Evolutionary conservation across 305 asterid species (phyloP).

Genomic region (Fraxinus greggii): DNA sequence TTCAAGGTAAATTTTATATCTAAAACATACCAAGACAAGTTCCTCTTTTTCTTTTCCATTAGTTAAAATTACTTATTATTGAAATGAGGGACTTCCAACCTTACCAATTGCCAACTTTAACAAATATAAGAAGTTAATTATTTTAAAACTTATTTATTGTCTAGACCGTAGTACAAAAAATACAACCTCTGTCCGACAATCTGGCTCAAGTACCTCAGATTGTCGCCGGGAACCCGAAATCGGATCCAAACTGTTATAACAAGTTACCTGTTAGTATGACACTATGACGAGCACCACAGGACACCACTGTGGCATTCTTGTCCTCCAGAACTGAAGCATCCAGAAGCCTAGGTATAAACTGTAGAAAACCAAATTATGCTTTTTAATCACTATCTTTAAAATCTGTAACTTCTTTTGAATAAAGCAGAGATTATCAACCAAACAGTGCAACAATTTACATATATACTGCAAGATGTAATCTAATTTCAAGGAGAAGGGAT

Average conservation of each 20-base stretch:
- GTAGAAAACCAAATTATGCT: conserved; percentile 9
- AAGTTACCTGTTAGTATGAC: conserved; percentile 54
- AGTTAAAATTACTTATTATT: neutral
- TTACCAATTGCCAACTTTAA: neutral
- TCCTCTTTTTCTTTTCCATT: neutral
- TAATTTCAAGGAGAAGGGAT: neutral
- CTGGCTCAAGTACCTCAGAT: neutral
- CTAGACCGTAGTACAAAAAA: neutral
- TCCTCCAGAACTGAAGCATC: conserved; percentile 51
- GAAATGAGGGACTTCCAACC: neutral
- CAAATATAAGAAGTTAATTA: neutral
- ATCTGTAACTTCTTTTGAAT: neutral
- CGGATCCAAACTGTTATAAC: neutral
- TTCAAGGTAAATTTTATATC: neutral
- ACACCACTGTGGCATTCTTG: conserved; percentile 46
- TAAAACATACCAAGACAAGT: neutral
- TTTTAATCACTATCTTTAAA: neutral
- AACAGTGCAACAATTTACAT: neutral
- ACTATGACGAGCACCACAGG: conserved; percentile 69
- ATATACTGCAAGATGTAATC: neutral
- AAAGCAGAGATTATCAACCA: conserved; percentile 2
- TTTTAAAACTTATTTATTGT: neutral
- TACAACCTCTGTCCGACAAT: neutral
- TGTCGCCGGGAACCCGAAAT: conserved; percentile 18
- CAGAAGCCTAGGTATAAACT: conserved; percentile 50